Conservation (phyloP, 23 red algal species). For the Cyanidiococcus yangmingshanensis region DNA sequence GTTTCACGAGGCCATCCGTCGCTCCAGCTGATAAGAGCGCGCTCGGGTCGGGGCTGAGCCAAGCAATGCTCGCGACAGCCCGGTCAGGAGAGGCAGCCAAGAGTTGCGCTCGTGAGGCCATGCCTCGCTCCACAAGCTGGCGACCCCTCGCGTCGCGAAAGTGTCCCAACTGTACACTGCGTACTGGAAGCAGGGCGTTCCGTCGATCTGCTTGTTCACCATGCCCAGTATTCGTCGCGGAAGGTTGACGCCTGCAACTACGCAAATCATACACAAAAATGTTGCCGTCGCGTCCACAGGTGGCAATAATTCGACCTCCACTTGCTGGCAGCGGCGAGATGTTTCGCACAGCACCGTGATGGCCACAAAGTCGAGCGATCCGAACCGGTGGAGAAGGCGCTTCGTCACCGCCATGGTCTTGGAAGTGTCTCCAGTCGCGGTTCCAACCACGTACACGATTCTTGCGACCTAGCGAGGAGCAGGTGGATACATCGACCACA, state of each 20-base stretch:
- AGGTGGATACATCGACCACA: conserved; percentile 5
- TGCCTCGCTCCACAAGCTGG: neutral
- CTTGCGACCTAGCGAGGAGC: neutral
- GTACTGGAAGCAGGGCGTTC: neutral
- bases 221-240: neutral
- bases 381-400: conserved; percentile 13
- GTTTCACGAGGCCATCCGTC: conserved; percentile 3
- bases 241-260: neutral
- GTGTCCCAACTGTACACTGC: conserved; percentile 6
- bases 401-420: neutral
- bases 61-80: neutral
- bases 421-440: neutral
- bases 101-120: neutral
- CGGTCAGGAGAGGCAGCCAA: neutral
- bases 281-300: conserved; percentile 14
- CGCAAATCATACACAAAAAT: conserved; percentile 18
- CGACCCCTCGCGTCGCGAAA: neutral
- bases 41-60: neutral
- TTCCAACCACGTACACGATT: conserved; percentile 7
- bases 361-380: neutral
- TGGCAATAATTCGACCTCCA: neutral
- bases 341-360: conserved; percentile 2
- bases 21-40: conserved; percentile 10
- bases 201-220: neutral
- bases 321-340: neutral